phyloP scores from a whole-genome alignment of 768 basidiomycete species.

The Suillus brevipes region DNA sequence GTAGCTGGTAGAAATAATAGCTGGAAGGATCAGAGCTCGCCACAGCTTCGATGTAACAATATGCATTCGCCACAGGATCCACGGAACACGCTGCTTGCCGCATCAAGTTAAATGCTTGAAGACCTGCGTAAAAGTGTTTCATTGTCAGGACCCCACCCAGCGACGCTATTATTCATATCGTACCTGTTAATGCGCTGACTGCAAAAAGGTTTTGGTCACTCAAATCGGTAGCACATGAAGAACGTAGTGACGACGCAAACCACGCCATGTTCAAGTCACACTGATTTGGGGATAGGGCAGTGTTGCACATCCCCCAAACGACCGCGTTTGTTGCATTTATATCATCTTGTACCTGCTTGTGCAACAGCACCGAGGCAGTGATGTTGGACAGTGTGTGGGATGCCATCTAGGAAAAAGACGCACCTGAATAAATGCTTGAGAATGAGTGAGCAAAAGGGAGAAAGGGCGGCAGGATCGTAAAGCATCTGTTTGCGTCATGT shows the following conservation, averaged over 20 bases:
- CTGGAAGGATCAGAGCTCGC: slow-evolving; percentile 58
- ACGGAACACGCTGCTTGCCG: slow-evolving; percentile 58
- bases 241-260: slow-evolving; percentile 52
- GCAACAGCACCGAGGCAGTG: slow-evolving; percentile 2
- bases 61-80: slow-evolving; percentile 57
- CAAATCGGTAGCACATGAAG: slow-evolving; percentile 59
- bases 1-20: slow-evolving; percentile 71
- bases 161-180: slow-evolving; percentile 16
- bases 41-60: slow-evolving; percentile 74
- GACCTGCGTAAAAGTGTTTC: slow-evolving; percentile 38
- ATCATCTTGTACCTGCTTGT: slow-evolving; percentile 62
- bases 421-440: slow-evolving; percentile 56
- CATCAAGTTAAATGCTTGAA: slow-evolving; percentile 65
- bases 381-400: slow-evolving; percentile 5
- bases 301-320: slow-evolving; percentile 82
- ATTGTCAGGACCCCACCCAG: background rate
- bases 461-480: slow-evolving; percentile 81
- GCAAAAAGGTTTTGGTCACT: slow-evolving; percentile 51
- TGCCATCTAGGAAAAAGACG: slow-evolving; percentile 21
- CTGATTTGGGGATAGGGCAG: slow-evolving; percentile 43
- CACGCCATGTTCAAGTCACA: slow-evolving; percentile 70
- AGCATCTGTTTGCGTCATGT: slow-evolving; percentile 62
- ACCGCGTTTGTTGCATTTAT: slow-evolving; percentile 62
- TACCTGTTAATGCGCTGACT: slow-evolving; percentile 55
- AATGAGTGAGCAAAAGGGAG: slow-evolving; percentile 60